Conservation (phyloP, 768 basidiomycete genomes). For the Cantharellus anzutake region DNA sequence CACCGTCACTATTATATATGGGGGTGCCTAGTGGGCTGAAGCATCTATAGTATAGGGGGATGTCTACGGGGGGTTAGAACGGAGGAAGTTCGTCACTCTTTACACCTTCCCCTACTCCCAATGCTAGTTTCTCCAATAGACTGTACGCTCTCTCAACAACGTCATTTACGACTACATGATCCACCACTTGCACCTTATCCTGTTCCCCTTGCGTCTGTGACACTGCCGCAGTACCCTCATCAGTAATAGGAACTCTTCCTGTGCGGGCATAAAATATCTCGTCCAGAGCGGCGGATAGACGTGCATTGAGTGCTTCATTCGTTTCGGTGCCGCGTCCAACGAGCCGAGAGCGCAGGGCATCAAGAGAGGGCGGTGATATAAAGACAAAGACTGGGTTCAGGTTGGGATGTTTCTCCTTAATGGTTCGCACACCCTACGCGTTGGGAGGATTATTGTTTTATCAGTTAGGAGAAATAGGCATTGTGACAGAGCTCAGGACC, state of each 20-base stretch:
- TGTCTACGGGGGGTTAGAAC: too few species aligned
- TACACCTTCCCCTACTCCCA: neutral
- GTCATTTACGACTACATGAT: constrained; percentile 28
- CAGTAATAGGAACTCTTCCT: constrained; percentile 10
- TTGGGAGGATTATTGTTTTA: neutral
- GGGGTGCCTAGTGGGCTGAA: too few species aligned
- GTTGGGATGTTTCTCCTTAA: constrained; percentile 22
- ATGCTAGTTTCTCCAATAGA: constrained; percentile 13
- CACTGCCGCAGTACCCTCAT: neutral
- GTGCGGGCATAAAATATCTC: constrained; percentile 28
- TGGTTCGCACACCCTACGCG: constrained; percentile 23
- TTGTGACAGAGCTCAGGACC: neutral
- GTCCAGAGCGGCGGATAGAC: constrained; percentile 20
- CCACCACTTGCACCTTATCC: constrained; percentile 9
- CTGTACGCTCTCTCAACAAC: constrained; percentile 24
- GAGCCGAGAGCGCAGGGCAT: constrained; percentile 19
- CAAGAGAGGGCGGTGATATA: constrained; percentile 24
- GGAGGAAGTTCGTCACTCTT: neutral
- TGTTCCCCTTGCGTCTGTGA: too few species aligned
- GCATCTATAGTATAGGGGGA: too few species aligned
- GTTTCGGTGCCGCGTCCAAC: constrained; percentile 26
- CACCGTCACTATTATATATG: too few species aligned
- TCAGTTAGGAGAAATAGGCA: neutral
- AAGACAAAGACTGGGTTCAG: constrained; percentile 26
- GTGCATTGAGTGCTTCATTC: constrained; percentile 16